A percentile compares a stretch with the other conserved stretches of the same genome.
Conservation (phyloP, 2,329 filamentous ascomycete species). For the Cephalotrichum gorgonifer region DNA sequence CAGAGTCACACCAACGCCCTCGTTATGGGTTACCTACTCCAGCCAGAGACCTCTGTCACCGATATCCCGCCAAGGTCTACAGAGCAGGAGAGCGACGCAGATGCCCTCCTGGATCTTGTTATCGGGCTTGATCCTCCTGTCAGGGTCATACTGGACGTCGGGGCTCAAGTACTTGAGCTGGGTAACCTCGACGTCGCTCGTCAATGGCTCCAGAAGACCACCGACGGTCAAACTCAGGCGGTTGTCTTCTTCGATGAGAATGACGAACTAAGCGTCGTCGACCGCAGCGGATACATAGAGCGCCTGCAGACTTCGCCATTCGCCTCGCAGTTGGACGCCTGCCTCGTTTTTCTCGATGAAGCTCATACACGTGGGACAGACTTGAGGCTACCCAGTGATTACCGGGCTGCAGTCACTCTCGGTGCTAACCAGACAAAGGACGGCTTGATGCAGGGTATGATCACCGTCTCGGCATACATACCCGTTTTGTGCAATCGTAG, state of each 20-base stretch:
- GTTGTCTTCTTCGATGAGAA: constrained; percentile 47
- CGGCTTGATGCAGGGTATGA: constrained; percentile 52
- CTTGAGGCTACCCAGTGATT: constrained; percentile 45
- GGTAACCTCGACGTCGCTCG: constrained; percentile 43
- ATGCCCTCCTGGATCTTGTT: constrained; percentile 34
- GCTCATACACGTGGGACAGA: constrained; percentile 62
- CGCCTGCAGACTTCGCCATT: constrained; percentile 49
- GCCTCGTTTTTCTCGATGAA: constrained; percentile 60
- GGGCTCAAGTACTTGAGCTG: constrained; percentile 58
- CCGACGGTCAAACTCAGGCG: constrained; percentile 9
- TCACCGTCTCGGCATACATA: too few species aligned
- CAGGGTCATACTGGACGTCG: constrained; percentile 59
- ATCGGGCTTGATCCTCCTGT: constrained; percentile 24
- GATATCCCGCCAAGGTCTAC: constrained; percentile 11
- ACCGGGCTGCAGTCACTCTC: constrained; percentile 57
- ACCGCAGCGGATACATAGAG: constrained; percentile 33
- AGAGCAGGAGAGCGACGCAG: constrained; percentile 18
- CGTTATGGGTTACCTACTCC: constrained; percentile 50
- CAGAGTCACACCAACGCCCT: constrained; percentile 58
- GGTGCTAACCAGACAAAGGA: constrained; percentile 59
- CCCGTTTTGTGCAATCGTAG: not conserved
- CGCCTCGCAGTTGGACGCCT: constrained; percentile 40
- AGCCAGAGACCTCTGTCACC: constrained; percentile 34
- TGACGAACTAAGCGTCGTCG: constrained; percentile 44
- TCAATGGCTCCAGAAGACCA: constrained; percentile 35